Evolutionary conservation across 2,329 filamentous ascomycete species (phyloP).

Genomic region (Graphiopsis chlorocephala): DNA sequence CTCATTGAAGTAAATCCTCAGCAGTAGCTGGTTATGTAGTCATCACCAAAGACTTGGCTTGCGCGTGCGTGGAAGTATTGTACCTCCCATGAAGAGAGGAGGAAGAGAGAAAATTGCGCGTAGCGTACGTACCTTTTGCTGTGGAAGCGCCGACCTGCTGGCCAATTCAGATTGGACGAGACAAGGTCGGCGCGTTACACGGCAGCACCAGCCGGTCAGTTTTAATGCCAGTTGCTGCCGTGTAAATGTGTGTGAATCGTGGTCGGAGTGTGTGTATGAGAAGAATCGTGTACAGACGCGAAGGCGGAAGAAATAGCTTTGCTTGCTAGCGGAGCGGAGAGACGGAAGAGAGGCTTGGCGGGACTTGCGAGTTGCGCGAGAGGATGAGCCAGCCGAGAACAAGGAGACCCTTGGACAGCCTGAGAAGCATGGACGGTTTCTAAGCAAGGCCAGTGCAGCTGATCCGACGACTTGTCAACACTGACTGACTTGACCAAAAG

Average conservation of each 20-base stretch:
- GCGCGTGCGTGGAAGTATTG: not conserved
- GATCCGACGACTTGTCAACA: constrained; percentile 5
- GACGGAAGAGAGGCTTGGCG: constrained; percentile 8
- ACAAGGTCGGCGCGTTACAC: not conserved
- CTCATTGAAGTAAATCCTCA: constrained; percentile 34
- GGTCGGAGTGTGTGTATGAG: too few relatives aligned
- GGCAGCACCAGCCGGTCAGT: not conserved
- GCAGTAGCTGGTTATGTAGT: constrained; percentile 39
- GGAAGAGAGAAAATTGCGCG: not conserved
- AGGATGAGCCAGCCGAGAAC: not conserved
- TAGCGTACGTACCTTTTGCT: constrained; percentile 15
- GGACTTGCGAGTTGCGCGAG: not conserved
- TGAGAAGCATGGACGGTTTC: not conserved
- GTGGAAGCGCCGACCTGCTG: not conserved
- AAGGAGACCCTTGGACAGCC: not conserved
- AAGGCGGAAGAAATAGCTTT: not conserved
- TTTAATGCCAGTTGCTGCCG: not conserved
- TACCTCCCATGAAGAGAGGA: too few relatives aligned
- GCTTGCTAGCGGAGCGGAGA: not conserved
- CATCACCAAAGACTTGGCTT: constrained; percentile 26
- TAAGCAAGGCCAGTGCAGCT: not conserved
- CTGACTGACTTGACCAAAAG: too few relatives aligned
- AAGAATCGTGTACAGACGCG: not conserved
- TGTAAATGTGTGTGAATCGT: not conserved
- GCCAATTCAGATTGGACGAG: too few relatives aligned